Evolutionary conservation across 1,284 basidiomycete genomes (phyloP).

Genomic region (Pseudomicrostroma phylloplanum): DNA sequence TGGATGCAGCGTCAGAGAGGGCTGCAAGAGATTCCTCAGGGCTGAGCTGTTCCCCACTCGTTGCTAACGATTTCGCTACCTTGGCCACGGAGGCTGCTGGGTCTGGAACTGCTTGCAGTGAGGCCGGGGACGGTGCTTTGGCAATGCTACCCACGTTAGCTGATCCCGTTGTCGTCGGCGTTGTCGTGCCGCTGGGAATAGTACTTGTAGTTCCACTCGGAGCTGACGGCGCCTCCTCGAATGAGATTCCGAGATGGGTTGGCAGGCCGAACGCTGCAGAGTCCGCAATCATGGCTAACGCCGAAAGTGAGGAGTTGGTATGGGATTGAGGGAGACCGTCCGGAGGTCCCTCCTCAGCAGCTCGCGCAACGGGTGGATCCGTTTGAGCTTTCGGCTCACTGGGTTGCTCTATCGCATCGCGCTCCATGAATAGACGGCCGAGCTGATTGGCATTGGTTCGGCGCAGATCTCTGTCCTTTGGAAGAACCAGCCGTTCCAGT

Average conservation of each 20-base stretch:
- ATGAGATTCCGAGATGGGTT: background rate
- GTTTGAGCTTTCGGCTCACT: slow-evolving; percentile 19
- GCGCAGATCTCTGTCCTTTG: slow-evolving; percentile 53
- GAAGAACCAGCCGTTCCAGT: slow-evolving; percentile 47
- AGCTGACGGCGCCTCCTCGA: background rate
- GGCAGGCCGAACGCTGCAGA: background rate
- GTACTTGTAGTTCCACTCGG: too few species aligned
- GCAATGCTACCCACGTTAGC: too few species aligned
- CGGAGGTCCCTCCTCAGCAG: slow-evolving; percentile 31
- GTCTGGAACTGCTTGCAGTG: too few species aligned
- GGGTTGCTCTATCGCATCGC: slow-evolving; percentile 48
- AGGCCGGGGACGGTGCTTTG: too few species aligned
- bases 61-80: too few species aligned
- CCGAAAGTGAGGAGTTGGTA: background rate
- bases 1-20: too few species aligned
- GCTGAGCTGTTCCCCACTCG: too few species aligned
- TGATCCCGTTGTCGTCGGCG: background rate
- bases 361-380: slow-evolving; percentile 37
- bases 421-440: slow-evolving; percentile 56
- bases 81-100: too few species aligned
- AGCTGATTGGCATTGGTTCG: slow-evolving; percentile 51
- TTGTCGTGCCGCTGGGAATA: background rate
- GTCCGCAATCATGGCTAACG: background rate
- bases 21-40: too few species aligned
- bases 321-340: background rate